phyloP scores from a whole-genome alignment of 1,139 yeast genomes.

The Magnusiomyces sp. region DNA sequence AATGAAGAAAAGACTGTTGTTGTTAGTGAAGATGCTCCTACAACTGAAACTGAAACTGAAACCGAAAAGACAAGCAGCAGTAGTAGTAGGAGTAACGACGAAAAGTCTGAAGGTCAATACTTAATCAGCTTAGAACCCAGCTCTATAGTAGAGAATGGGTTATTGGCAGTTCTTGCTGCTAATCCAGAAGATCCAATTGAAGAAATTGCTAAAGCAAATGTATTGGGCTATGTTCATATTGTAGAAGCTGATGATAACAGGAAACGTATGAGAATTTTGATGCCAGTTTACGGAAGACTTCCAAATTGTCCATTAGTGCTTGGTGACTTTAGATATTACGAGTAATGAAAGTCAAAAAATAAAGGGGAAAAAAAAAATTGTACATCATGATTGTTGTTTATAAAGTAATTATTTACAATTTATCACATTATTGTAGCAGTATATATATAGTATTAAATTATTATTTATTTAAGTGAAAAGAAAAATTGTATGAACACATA shows the following conservation, averaged over 20 bases:
- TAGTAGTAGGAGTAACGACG: not conserved
- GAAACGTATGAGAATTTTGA: conserved; percentile 58
- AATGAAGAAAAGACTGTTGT: not conserved
- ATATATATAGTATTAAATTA: not conserved
- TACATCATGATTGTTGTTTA: too few relatives aligned
- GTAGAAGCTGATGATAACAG: conserved; percentile 63
- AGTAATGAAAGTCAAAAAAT: conserved; percentile 35
- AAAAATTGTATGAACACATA: not conserved
- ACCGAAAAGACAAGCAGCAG: not conserved
- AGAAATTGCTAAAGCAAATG: conserved; percentile 49
- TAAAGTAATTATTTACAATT: too few relatives aligned
- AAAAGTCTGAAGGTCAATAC: conserved; percentile 8
- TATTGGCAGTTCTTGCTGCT: conserved; percentile 66
- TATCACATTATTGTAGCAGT: too few relatives aligned
- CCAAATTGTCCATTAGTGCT: conserved; percentile 63
- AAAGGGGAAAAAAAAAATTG: too few relatives aligned
- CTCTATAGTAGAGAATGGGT: conserved; percentile 58
- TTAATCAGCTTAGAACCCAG: conserved; percentile 41
- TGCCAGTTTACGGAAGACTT: conserved; percentile 81
- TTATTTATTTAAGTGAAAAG: conserved; percentile 2
- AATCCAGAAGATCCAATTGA: conserved; percentile 41
- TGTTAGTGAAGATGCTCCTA: not conserved
- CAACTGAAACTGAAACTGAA: not conserved
- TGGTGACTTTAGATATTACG: conserved; percentile 64
- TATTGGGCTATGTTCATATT: conserved; percentile 54